phyloP scores from a whole-genome alignment of 108 stramenopile genomes.

The Nitzschia sp. region DNA sequence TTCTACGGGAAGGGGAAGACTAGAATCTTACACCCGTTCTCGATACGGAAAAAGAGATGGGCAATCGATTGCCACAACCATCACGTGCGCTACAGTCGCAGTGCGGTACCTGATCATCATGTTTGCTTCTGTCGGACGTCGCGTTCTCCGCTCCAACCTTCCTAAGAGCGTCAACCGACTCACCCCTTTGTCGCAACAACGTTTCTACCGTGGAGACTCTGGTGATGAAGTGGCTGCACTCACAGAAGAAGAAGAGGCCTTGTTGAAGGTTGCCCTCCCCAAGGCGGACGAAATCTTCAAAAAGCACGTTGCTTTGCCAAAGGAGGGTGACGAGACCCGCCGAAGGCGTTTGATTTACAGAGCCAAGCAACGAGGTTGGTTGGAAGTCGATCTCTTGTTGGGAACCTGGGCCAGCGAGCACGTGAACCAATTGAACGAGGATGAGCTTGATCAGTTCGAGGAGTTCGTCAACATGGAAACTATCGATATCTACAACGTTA shows the following conservation, averaged over 20 bases:
- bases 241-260: slow-evolving; percentile 54
- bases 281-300: slow-evolving; percentile 63
- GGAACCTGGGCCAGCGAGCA: slow-evolving; percentile 96
- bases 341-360: slow-evolving; percentile 93
- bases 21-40: too few species aligned
- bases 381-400: slow-evolving; percentile 95
- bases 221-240: slow-evolving; percentile 46
- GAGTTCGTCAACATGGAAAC: slow-evolving; percentile 96
- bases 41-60: too few species aligned
- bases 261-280: slow-evolving; percentile 68
- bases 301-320: slow-evolving; percentile 60
- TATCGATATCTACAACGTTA: slow-evolving; percentile 98
- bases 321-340: slow-evolving; percentile 60
- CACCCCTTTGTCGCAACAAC: background rate
- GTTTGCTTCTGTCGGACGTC: too few species aligned
- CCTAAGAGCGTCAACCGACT: too few species aligned
- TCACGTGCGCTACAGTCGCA: too few species aligned
- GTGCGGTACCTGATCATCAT: too few species aligned
- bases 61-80: too few species aligned
- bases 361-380: slow-evolving; percentile 98
- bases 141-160: too few species aligned
- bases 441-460: slow-evolving; percentile 93
- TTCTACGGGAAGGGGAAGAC: too few species aligned
- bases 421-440: slow-evolving; percentile 65
- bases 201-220: slow-evolving; percentile 73